Conservation (phyloP, 2,329 filamentous ascomycete species). For the Arthrocladium fulminans region DNA sequence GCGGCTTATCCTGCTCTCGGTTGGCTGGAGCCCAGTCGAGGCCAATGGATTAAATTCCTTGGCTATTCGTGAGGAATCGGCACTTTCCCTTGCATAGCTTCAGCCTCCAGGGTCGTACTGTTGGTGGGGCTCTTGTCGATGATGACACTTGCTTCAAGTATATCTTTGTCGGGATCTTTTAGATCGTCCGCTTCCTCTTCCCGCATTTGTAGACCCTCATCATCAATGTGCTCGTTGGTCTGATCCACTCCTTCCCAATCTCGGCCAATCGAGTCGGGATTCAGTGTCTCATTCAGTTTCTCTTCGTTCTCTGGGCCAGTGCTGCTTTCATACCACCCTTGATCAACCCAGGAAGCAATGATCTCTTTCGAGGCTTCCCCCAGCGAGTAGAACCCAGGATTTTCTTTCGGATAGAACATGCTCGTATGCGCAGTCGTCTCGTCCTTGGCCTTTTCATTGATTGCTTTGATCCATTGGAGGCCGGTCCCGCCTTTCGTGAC, state of each 20-base stretch:
- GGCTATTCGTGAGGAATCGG: background rate
- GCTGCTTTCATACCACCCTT: slow-evolving; percentile 22
- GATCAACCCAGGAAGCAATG: slow-evolving; percentile 30
- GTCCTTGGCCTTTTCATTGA: slow-evolving; percentile 71
- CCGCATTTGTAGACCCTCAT: slow-evolving; percentile 19
- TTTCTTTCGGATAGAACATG: slow-evolving; percentile 39
- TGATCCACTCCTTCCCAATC: slow-evolving; percentile 18
- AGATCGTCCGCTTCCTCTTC: slow-evolving; percentile 13
- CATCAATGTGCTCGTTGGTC: slow-evolving; percentile 6
- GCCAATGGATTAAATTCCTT: background rate
- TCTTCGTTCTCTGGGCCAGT: slow-evolving; percentile 17
- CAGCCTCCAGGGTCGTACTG: background rate
- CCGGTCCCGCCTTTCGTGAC: slow-evolving; percentile 26
- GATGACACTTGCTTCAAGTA: slow-evolving; percentile 21
- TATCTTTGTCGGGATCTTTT: slow-evolving; percentile 10
- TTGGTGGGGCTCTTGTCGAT: slow-evolving; percentile 16
- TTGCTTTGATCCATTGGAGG: slow-evolving; percentile 57
- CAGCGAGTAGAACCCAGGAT: slow-evolving; percentile 36
- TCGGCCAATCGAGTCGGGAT: slow-evolving; percentile 7
- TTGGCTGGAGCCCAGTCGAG: too few species aligned
- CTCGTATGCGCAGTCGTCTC: slow-evolving; percentile 69
- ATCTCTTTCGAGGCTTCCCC: slow-evolving; percentile 31
- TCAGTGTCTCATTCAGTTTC: slow-evolving; percentile 14
- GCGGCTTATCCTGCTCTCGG: too few species aligned
- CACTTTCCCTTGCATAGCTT: slow-evolving; percentile 1